A percentile compares a stretch with the other conserved stretches of the same genome.
Conservation (phyloP, 495 filamentous ascomycete species). For the Xylaria nigripes region DNA sequence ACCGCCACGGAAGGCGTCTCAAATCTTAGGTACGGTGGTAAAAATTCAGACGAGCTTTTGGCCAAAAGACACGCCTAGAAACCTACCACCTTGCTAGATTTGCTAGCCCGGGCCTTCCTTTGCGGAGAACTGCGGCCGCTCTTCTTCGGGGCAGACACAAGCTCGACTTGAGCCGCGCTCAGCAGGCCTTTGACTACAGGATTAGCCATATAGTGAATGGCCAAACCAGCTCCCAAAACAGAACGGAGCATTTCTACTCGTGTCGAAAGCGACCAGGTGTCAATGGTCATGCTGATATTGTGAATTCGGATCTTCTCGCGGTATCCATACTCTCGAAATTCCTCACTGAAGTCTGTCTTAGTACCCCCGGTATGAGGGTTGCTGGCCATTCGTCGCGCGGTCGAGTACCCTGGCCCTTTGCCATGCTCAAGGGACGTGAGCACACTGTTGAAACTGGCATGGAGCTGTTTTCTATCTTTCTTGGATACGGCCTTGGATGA, state of each 20-base stretch:
- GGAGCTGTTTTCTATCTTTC: constrained; percentile 67
- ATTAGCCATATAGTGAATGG: constrained; percentile 74
- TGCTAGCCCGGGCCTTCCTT: constrained; percentile 9
- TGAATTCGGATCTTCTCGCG: constrained; percentile 70
- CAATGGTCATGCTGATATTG: constrained; percentile 66
- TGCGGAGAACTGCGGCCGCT: constrained; percentile 6
- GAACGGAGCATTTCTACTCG: constrained; percentile 66
- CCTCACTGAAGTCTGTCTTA: constrained; percentile 62
- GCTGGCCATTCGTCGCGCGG: constrained; percentile 27
- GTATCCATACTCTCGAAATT: constrained; percentile 67
- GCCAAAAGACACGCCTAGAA: not conserved
- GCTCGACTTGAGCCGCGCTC: constrained; percentile 27
- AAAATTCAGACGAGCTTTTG: not conserved
- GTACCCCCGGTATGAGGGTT: constrained; percentile 41
- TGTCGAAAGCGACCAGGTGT: constrained; percentile 85
- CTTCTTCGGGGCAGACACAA: constrained; percentile 15
- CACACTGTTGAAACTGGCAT: constrained; percentile 73
- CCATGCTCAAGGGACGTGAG: constrained; percentile 70
- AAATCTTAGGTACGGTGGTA: not conserved
- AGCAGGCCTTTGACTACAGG: constrained; percentile 69
- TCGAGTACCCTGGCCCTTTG: constrained; percentile 41
- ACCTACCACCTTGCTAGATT: not conserved
- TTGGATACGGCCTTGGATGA: constrained; percentile 68
- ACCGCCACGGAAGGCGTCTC: not conserved
- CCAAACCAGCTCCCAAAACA: constrained; percentile 72